Conservation (phyloP, 139 green algal species). For the Yamagishiella unicocca region DNA sequence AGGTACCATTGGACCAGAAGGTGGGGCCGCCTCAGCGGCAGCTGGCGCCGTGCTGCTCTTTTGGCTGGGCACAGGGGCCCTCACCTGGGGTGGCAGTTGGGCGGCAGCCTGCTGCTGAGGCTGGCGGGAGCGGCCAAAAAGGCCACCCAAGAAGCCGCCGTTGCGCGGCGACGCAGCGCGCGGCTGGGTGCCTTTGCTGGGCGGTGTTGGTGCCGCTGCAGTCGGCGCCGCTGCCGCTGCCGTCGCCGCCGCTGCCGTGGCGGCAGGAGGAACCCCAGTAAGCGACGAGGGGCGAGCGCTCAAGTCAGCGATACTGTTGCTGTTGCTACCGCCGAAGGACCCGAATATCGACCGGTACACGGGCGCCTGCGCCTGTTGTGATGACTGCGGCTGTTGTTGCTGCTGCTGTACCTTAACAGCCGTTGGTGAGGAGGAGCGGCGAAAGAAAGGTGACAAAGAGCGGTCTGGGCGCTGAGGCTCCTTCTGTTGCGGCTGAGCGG, state of each 20-base stretch:
- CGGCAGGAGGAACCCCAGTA: too few species aligned
- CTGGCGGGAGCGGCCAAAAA: neutral
- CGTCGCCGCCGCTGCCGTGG: neutral
- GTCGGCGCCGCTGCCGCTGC: neutral
- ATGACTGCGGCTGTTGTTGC: neutral
- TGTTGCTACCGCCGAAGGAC: neutral
- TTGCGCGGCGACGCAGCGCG: neutral
- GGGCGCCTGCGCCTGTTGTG: neutral
- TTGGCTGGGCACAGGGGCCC: too few species aligned
- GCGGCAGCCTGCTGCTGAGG: neutral
- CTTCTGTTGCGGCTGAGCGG: neutral
- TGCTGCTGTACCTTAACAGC: neutral
- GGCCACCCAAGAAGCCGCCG: neutral
- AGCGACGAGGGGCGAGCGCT: neutral
- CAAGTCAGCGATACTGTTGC: neutral
- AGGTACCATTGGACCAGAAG: neutral
- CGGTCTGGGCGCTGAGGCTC: neutral
- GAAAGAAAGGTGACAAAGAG: neutral
- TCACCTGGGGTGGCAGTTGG: neutral
- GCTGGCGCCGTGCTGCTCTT: too few species aligned
- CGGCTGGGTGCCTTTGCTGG: neutral
- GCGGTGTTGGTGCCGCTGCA: neutral
- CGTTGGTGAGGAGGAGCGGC: neutral
- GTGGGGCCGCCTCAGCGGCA: neutral
- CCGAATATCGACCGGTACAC: constrained; percentile 33